Base-by-base conservation (phyloP, 2,329 filamentous ascomycete genomes). In the Lasiodiplodia sp. region DNA sequence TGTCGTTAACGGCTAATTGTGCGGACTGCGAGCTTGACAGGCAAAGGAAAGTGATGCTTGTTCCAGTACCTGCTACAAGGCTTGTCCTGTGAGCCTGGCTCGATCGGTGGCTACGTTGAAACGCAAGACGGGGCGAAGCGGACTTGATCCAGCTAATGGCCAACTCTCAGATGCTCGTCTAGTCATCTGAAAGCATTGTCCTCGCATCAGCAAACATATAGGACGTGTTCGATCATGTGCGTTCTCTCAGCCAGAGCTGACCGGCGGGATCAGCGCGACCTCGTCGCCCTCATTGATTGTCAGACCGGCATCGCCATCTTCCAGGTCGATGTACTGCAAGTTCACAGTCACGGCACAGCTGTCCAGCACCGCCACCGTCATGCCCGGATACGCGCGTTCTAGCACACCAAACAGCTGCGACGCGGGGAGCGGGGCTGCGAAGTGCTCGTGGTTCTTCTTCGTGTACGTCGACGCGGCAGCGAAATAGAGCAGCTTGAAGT, bases 191-290 rank as follows among this genome's bases (percentile, higher is more conserved):
- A 14, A 47, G 44, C 18, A 21, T 47, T 4, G 44, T 47, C 44
- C n/a, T 21, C 18, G 18, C 18, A n/a, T 21, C 44, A 21, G 44
- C 44, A 21, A 47, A 10, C 8, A 21, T 11, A 21, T 47, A 18
- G 18, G n/a, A 47, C 44, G 44, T 47, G 44, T 8, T 47, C 18
- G 44, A 47, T n/a, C 44, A 21, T 21, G 18, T 10, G 8, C 4
- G 51, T 53, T 53, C 16, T 12, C 16, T 86, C 79, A 96, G 4
- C 93, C 93, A 47, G 93, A 94, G 83, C 93, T 96, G 72, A 96
- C 93, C 11, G 93, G 93, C 40, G 93, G 93, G 68, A 96, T 95
- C 44, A 96, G 91, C 52, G 91, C 93, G 67, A 96, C 92, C 81
- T 96, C 93, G 76, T 96, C 93, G 34, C 90, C 92, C 71, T 88